phyloP scores from a whole-genome alignment of 805 yeast species.

The Zygoascus biomembranicola region DNA sequence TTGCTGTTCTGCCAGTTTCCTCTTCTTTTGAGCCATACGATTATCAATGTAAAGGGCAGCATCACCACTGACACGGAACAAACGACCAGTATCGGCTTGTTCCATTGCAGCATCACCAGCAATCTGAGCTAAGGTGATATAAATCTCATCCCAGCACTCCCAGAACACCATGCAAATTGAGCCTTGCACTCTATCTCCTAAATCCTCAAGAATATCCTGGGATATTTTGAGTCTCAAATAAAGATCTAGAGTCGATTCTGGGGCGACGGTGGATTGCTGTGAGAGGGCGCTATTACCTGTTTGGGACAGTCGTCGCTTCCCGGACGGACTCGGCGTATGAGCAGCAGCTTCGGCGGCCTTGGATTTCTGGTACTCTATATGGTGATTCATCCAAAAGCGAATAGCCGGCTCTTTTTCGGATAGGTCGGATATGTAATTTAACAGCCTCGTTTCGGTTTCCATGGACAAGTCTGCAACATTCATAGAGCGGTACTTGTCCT shows the following conservation, averaged over 20 bases:
- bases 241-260: constrained; percentile 7
- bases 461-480: constrained; percentile 10
- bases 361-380: constrained; percentile 11
- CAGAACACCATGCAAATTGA: constrained; percentile 27
- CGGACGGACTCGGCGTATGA: not conserved
- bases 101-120: constrained; percentile 20
- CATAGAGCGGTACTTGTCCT: not conserved
- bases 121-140: constrained; percentile 23
- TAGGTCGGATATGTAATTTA: constrained; percentile 14
- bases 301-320: not conserved
- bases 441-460: constrained; percentile 16
- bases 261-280: not conserved
- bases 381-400: constrained; percentile 21
- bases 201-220: constrained; percentile 20
- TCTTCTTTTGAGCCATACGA: constrained; percentile 15
- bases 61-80: constrained; percentile 26
- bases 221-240: constrained; percentile 16
- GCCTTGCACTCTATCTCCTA: constrained; percentile 24
- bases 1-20: constrained; percentile 15
- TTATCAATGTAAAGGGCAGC: constrained; percentile 25
- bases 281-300: not conserved
- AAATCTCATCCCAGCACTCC: constrained; percentile 29
- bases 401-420: constrained; percentile 18
- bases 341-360: not conserved
- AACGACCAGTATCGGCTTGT: constrained; percentile 22